Percentiles rank a stretch among this genome's conserved stretches.
Evolutionary conservation across 2,329 filamentous ascomycete species (phyloP).

Genomic region (Pseudocercospora crystallina): DNA sequence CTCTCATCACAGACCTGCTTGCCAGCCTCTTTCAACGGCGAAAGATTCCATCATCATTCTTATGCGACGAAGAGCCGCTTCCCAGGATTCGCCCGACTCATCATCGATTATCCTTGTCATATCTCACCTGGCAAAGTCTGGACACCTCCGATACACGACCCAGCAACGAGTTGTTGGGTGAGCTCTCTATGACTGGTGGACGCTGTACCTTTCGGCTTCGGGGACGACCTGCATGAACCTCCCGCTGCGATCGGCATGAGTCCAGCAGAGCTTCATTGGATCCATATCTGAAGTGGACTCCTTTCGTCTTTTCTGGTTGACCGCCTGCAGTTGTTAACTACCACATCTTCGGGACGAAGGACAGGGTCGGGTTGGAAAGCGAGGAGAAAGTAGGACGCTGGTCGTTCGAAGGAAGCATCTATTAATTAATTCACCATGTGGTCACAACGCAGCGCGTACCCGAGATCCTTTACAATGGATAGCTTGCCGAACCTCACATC

Average conservation of each 20-base stretch:
- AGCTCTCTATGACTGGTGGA: constrained; percentile 2
- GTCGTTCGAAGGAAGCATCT: neutral
- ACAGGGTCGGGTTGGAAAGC: neutral
- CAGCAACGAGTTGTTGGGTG: constrained; percentile 6
- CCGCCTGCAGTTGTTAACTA: neutral
- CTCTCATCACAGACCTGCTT: too few relatives aligned
- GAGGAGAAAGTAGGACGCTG: constrained; percentile 1
- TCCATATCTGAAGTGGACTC: constrained; percentile 6
- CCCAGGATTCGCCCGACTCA: too few relatives aligned
- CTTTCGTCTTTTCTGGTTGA: neutral
- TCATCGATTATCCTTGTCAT: too few relatives aligned
- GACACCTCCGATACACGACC: neutral
- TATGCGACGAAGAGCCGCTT: too few relatives aligned
- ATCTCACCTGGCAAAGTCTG: constrained; percentile 1
- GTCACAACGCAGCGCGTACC: neutral
- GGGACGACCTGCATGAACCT: constrained; percentile 18
- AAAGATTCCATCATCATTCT: too few relatives aligned
- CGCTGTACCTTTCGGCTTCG: constrained; percentile 13
- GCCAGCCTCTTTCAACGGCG: too few relatives aligned
- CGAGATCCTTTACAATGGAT: constrained; percentile 5
- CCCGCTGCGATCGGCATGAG: constrained; percentile 24
- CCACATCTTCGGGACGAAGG: neutral
- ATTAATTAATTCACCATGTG: constrained; percentile 6
- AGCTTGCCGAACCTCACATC: constrained; percentile 2
- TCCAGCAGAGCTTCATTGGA: constrained; percentile 22